These are phyloP conservation scores for Starmerella sirachaensis DNA, from an alignment of 805 yeast genomes.

Conservation along the genomic window DNA sequence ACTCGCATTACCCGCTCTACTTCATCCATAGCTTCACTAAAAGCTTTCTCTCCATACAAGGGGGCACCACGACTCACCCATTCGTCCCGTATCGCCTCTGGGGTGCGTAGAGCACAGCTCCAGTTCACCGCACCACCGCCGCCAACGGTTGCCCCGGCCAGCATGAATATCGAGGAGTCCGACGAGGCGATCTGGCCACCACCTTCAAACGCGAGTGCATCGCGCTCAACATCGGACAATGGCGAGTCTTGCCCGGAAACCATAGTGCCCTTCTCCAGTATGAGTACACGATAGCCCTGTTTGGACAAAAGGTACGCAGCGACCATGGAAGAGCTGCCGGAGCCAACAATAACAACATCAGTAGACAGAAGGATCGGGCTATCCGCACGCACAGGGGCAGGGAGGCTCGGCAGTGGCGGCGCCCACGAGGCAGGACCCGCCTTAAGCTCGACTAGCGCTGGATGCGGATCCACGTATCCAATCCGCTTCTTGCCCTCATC, in stretches of 20 bases:
- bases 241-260: constrained; percentile 30
- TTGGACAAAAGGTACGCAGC: constrained; percentile 37
- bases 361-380: constrained; percentile 10
- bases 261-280: constrained; percentile 42
- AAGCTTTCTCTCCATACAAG: constrained; percentile 35
- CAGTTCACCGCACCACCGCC: constrained; percentile 50
- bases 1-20: constrained; percentile 42
- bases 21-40: constrained; percentile 36
- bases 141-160: constrained; percentile 46
- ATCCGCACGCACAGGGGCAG: constrained; percentile 1
- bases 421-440: background rate
- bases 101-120: constrained; percentile 42
- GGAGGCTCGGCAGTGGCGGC: background rate
- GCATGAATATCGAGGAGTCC: constrained; percentile 30
- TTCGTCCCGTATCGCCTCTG: constrained; percentile 39
- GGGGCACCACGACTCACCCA: constrained; percentile 40
- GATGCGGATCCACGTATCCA: constrained; percentile 14
- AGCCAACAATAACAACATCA: constrained; percentile 40
- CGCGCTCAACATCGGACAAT: constrained; percentile 33
- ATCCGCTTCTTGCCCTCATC: constrained; percentile 1
- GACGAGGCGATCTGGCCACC: constrained; percentile 31
- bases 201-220: constrained; percentile 31
- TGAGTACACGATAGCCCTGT: constrained; percentile 35
- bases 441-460: constrained; percentile 6
- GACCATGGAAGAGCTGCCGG: constrained; percentile 46